A percentile compares a stretch with the other conserved stretches of the same genome.
These are phyloP conservation scores for Solanum bulbocastanum DNA, from an alignment of 257 asterid genomes.

Conservation along the genomic window DNA sequence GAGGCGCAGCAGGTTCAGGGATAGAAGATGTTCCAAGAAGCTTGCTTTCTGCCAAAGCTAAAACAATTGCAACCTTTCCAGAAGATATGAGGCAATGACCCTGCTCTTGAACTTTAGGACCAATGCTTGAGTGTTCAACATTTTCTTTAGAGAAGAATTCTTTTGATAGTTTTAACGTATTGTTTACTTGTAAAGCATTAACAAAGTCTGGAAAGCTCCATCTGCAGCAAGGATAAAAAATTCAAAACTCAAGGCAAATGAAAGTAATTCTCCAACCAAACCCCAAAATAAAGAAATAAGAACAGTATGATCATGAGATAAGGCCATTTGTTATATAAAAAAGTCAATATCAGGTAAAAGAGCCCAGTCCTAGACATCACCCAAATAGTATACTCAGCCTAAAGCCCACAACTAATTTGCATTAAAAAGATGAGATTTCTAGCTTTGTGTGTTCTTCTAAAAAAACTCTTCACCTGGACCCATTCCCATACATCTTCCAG, in stretches of 20 bases:
- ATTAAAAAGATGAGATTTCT: background rate
- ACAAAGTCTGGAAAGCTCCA: slow-evolving; percentile 16
- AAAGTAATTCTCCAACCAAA: background rate
- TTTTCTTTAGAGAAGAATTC: slow-evolving; percentile 22
- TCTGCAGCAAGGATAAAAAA: background rate
- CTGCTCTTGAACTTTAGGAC: slow-evolving; percentile 30
- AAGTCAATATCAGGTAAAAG: background rate
- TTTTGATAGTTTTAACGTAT: slow-evolving; percentile 30
- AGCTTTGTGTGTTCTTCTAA: background rate
- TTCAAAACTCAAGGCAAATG: background rate
- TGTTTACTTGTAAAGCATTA: slow-evolving; percentile 27
- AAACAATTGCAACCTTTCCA: slow-evolving; percentile 63
- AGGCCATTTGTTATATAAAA: background rate
- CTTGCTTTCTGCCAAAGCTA: slow-evolving; percentile 32
- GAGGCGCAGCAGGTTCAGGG: slow-evolving; percentile 10
- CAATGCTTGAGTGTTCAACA: slow-evolving; percentile 21
- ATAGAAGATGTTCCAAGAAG: slow-evolving; percentile 13
- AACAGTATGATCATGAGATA: background rate
- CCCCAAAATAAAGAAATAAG: background rate
- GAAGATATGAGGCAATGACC: slow-evolving; percentile 43
- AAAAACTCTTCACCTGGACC: background rate
- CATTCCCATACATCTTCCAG: background rate
- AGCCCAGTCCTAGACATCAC: background rate
- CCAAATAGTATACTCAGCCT: background rate
- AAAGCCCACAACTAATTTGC: background rate